Percentiles rank a stretch among this genome's conserved stretches.
Evolutionary conservation across 2,329 filamentous ascomycete species (phyloP).

Genomic region (Ustulina deusta): DNA sequence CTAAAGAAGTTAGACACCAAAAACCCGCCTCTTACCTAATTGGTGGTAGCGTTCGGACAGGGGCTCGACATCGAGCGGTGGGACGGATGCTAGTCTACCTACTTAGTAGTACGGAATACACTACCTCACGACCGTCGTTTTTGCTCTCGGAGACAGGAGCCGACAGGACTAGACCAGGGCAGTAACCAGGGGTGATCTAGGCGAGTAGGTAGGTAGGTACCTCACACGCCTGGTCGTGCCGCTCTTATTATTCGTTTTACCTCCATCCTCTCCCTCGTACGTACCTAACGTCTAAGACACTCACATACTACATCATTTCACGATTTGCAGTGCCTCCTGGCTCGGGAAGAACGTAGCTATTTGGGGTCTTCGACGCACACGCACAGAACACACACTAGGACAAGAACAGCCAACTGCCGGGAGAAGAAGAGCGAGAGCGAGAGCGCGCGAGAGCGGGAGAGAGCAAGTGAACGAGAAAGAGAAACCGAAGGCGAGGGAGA

Average conservation of each 20-base stretch:
- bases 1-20: constrained; percentile 16
- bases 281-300: constrained; percentile 36
- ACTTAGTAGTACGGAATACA: constrained; percentile 4
- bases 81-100: constrained; percentile 23
- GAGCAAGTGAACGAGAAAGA: constrained; percentile 10
- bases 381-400: constrained; percentile 13
- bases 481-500: constrained; percentile 24
- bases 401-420: constrained; percentile 26
- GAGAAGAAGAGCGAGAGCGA: constrained; percentile 8
- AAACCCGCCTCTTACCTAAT: constrained; percentile 4
- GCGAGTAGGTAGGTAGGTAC: constrained; percentile 28
- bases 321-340: constrained; percentile 17
- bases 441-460: not conserved
- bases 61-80: constrained; percentile 8
- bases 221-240: constrained; percentile 24
- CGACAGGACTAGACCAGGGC: constrained; percentile 38
- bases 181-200: constrained; percentile 24
- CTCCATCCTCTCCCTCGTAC: constrained; percentile 31
- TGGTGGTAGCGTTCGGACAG: constrained; percentile 25
- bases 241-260: constrained; percentile 36
- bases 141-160: constrained; percentile 41
- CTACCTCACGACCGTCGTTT: constrained; percentile 39
- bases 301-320: constrained; percentile 24
- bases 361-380: constrained; percentile 15
- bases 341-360: constrained; percentile 27